These are phyloP conservation scores for Fragaria iinumae DNA, from an alignment of 306 rosid species.

Conservation along the genomic window DNA sequence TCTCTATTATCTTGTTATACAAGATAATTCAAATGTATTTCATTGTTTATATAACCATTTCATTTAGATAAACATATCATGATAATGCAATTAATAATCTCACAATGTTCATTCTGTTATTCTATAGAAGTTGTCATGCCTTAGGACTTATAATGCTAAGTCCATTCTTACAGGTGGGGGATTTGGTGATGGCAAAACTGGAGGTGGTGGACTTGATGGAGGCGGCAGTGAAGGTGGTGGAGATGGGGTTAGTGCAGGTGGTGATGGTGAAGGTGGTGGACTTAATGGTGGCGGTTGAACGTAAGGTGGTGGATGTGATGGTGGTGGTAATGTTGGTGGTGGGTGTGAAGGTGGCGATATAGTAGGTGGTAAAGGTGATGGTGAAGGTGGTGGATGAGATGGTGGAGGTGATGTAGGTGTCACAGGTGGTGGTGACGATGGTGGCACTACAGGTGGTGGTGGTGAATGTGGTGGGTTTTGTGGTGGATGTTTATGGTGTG, in stretches of 20 bases:
- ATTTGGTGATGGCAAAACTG: neutral
- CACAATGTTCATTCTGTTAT: no score
- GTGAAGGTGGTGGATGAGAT: neutral
- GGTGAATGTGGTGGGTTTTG: neutral
- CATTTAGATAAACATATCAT: no score
- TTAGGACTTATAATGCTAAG: no score
- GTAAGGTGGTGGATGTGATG: neutral
- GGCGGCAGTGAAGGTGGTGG: neutral
- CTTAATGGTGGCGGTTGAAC: constrained; percentile 9
- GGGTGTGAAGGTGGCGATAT: neutral
- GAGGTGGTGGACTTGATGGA: neutral
- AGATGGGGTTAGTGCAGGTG: neutral
- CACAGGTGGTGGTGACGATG: neutral
- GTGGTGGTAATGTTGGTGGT: neutral
- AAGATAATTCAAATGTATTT: no score
- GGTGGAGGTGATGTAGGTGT: neutral
- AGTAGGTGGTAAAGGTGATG: neutral
- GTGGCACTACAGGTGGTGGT: neutral
- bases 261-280: neutral
- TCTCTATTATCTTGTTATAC: no score
- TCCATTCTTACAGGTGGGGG: no score
- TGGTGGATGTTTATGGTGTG: neutral
- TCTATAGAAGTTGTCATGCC: no score
- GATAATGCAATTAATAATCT: no score
- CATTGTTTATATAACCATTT: no score